Evolutionary conservation across 179 eudicot species (phyloP), one percentile per base, ranked within the genome.

Genomic region (Heliamphora ciliata): DNA sequence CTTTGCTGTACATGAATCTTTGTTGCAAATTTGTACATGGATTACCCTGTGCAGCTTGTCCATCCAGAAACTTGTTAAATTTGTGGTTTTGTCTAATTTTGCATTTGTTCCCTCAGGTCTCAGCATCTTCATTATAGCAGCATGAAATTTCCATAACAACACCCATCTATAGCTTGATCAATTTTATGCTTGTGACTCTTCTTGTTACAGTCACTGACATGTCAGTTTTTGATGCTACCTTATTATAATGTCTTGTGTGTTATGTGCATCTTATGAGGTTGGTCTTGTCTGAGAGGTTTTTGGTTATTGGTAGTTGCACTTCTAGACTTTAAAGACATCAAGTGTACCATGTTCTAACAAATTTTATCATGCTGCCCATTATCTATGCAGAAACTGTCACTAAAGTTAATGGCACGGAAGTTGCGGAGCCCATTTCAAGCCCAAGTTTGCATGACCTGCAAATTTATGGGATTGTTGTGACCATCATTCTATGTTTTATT

Each of bases 401-500:
- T 79, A 89, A 82, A 84, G 90, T 94, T 59, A 94, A 97, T 84
- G 99, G 97, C 78, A 92, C 98, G n/a, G 82, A 85, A 68, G 85
- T 90, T 81, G 87, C 88, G 46, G 84, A 88, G 84, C 91, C 92
- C 77, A 87, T 97, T 78, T 79, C 91, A 81, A 91, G 88, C 85
- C 89, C 97, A 63, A 97, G 95, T 88, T 79, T 97, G 82, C 99
- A 94, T 83, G 99, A 97, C 85, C 87, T 97, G 87, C 99, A 97
- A 84, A 87, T 97, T 82, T 97, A 97, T 86, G 97, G 99, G 88
- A 90, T 97, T 78, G 82, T 97, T 83, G 97, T 97, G 85, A 93
- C 99, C 78, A 92, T 97, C 88, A 74, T 94, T 86, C 91, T 97
- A 79, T 91, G 94, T 61, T 97, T 94, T 86, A 90, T 97, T 74